These are phyloP conservation scores for Cercophora newfieldiana DNA, from an alignment of 495 filamentous ascomycete species.

Conservation along the genomic window DNA sequence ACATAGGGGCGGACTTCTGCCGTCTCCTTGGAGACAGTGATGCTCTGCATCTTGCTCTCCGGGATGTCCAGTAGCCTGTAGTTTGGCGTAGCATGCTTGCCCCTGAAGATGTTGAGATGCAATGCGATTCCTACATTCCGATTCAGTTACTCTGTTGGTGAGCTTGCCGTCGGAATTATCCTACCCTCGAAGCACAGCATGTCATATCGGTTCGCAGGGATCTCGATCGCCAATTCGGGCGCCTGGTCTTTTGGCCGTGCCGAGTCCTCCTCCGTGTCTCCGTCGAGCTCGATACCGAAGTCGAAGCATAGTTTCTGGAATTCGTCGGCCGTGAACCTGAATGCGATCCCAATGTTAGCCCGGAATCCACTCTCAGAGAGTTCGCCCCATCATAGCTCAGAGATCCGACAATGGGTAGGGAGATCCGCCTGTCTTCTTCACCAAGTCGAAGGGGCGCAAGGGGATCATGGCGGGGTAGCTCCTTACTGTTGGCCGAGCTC, in stretches of 20 bases:
- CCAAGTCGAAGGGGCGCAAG: neutral
- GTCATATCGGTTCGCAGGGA: conserved; percentile 98
- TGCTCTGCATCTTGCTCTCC: conserved; percentile 71
- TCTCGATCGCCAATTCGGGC: conserved; percentile 95
- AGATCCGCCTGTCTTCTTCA: conserved; percentile 9
- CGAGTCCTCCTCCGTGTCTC: conserved; percentile 75
- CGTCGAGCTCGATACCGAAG: conserved; percentile 96
- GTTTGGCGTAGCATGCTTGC: conserved; percentile 69
- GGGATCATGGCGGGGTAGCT: conserved; percentile 29
- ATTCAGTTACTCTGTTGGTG: neutral
- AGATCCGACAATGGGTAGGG: neutral
- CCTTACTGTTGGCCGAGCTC: conserved; percentile 83
- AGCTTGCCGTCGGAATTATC: neutral
- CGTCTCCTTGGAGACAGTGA: conserved; percentile 79
- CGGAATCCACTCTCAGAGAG: neutral
- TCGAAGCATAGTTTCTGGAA: conserved; percentile 99
- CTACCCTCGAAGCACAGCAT: conserved; percentile 91
- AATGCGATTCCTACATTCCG: conserved; percentile 65
- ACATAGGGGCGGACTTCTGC: conserved; percentile 79
- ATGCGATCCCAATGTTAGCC: neutral
- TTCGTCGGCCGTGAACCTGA: conserved; percentile 83
- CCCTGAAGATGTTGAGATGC: conserved; percentile 93
- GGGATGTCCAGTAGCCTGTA: conserved; percentile 71
- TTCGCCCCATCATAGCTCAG: neutral
- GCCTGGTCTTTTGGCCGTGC: conserved; percentile 75